Evolutionary conservation across 768 basidiomycete genomes (phyloP), one percentile per base, ranked within the genome.

Genomic region (Kwoniella bestiolae): DNA sequence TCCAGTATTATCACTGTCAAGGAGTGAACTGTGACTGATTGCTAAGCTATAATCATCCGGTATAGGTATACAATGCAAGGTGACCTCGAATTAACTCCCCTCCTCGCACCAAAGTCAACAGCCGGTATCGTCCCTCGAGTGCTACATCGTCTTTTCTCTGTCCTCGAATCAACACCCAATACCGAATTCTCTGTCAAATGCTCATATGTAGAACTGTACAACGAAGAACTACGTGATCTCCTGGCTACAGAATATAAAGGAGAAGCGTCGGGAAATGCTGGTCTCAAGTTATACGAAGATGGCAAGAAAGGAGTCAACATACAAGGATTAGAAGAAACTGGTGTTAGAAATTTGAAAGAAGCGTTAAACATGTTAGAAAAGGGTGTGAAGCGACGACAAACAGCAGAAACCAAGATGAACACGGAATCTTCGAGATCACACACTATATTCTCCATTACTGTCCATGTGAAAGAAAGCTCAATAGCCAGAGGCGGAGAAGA

Each of bases 111-210:
- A 21, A 92, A 91, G 5, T 82, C 89, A 2, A 86, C 91, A 58
- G 94, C 96, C 14, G 96, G 96, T 47, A 94, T 99, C 87, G 91
- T 98, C 68, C 96, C 96, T 8, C 89, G 96, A 38, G 91, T 88
- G 3, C 85, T 99, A 3, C 92, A 95, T 79, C 89, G 90, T 25
- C 86, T 98, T 2, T 99, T 98, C 78, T 87, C 91, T 64, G 86
- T 91, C 60, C 87, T 99, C 8, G 93, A 95, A 73, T 38, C 71
- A 6, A 85, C 86, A 8, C 86, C 86, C 0, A 85, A 85, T 23
- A 78, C 87, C 18, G 96, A 99, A 74, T 98, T 88, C 77, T 90
- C 91, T 74, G 94, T 99, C 77, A 93, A 91, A 76, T 86, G 95
- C 59, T 95, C 94, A 0, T 98, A 89, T 80, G 85, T 99, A 58